Conservation (phyloP, 106 monocot species). For the Xerophyta viscosa region DNA sequence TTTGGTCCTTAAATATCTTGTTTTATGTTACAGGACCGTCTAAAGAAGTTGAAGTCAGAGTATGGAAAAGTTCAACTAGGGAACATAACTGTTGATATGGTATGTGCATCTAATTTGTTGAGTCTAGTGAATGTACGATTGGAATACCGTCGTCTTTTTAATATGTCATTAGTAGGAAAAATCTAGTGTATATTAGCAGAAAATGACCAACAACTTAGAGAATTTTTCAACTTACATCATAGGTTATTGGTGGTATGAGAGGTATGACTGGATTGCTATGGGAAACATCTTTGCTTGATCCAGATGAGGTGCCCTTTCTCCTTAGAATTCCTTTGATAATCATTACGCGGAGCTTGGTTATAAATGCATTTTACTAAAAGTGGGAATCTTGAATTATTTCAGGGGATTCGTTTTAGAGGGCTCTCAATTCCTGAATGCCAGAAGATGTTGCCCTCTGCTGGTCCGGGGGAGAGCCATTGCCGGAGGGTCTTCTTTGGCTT, state of each 20-base stretch:
- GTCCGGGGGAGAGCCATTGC: conserved; percentile 78
- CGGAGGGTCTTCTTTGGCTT: conserved; percentile 97
- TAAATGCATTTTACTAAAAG: not conserved
- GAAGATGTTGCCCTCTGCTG: conserved; percentile 74
- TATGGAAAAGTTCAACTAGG: conserved; percentile 90
- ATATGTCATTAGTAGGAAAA: no score
- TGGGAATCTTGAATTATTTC: not conserved
- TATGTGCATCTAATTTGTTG: no score
- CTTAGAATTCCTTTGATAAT: not conserved
- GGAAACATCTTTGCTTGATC: conserved; percentile 95
- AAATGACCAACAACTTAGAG: no score
- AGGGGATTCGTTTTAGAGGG: conserved; percentile 98
- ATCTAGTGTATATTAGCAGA: no score
- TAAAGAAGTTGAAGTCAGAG: conserved; percentile 88
- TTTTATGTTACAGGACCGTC: conserved; percentile 66
- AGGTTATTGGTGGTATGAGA: conserved; percentile 99
- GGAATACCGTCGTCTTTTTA: no score
- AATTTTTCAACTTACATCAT: no score
- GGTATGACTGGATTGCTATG: conserved; percentile 93
- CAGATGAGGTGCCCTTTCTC: conserved; percentile 73
- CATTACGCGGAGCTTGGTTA: not conserved
- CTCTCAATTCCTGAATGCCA: conserved; percentile 98
- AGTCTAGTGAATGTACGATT: no score
- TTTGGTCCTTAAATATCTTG: not conserved
- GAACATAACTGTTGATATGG: conserved; percentile 92